These are phyloP conservation scores for Neonectria sp. DNA, from an alignment of 2,329 filamentous ascomycete genomes.

Conservation along the genomic window DNA sequence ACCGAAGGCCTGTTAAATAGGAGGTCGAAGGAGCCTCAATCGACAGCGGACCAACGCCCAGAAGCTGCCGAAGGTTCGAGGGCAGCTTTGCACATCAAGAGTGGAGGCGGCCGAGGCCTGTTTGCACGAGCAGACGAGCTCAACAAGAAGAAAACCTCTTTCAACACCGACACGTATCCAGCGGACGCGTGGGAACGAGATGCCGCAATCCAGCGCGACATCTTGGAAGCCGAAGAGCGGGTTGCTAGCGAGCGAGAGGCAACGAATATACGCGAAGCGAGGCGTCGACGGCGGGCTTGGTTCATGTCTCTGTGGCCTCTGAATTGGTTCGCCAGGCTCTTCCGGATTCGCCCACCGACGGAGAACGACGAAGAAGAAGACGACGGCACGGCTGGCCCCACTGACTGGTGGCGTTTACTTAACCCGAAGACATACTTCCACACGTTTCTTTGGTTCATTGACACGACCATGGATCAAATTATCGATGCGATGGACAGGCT, in stretches of 20 bases:
- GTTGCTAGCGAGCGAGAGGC: slow-evolving; percentile 32
- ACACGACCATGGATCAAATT: slow-evolving; percentile 38
- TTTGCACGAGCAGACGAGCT: slow-evolving; percentile 27
- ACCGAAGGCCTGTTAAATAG: background rate
- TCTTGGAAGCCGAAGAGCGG: slow-evolving; percentile 36
- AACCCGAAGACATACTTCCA: slow-evolving; percentile 52
- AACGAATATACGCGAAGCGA: slow-evolving; percentile 6
- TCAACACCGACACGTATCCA: slow-evolving; percentile 22
- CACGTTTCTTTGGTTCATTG: slow-evolving; percentile 43
- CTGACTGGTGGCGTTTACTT: slow-evolving; percentile 47
- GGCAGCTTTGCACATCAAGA: background rate
- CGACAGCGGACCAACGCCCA: background rate
- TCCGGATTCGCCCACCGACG: background rate
- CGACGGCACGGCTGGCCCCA: slow-evolving; percentile 13
- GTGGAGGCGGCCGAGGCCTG: slow-evolving; percentile 6
- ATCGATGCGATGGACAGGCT: slow-evolving; percentile 37
- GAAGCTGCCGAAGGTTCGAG: background rate
- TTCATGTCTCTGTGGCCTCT: slow-evolving; percentile 42
- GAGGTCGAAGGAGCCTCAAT: background rate
- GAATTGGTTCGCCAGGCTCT: slow-evolving; percentile 16
- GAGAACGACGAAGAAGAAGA: slow-evolving; percentile 25
- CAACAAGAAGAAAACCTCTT: slow-evolving; percentile 11
- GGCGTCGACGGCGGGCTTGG: slow-evolving; percentile 42
- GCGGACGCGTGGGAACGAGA: slow-evolving; percentile 34
- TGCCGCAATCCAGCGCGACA: slow-evolving; percentile 39